Evolutionary conservation across 495 filamentous ascomycete genomes (phyloP), one percentile per base, ranked within the genome.

Genomic region (Daldinia loculata): DNA sequence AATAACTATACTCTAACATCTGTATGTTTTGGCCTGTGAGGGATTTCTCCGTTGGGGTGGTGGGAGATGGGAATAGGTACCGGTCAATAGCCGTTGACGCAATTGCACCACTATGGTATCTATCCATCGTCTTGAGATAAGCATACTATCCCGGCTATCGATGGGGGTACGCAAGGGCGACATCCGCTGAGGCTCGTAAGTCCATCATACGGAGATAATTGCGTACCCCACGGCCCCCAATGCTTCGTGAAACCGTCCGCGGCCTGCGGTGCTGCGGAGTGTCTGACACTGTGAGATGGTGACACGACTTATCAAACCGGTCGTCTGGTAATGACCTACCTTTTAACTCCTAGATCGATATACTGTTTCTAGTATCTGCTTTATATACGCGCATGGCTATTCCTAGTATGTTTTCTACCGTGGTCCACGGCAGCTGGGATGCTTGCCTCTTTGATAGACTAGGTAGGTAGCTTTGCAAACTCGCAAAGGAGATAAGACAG

Each of bases 281-380:
- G 53, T 61, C 67, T 63, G 67, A 66, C 41, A 53, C 51, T 43
- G 71, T 70, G 67, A 51, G 29, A 63, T 57, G 48, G 70, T 63
- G 52, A 53, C 63, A 69, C 53, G 19, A 12, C 17, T 59, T 57
- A 24, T 53, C 57, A 69, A 58, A 55, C 50, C 26, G 32, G 29
- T 32, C 45, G 22, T 19, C 55, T 65, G 48, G 60, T 43, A 36
- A 41, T 22, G 9, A 60, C 34, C 34, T 48, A 56, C 39, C 48
- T 61, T 29, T 45, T 59, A 59, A 52, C 39, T 43, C 57, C 45
- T 43, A 66, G 48, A 41, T 48, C 15, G 12, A 36, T 30, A 36
- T 57, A 12, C 27, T 55, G 52, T 29, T 45, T 64, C 36, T 56
- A 30, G 27, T 56, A 27, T 34, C 41, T 63, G 51, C 60, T 51